Conservation (phyloP, 2,329 filamentous ascomycete genomes). For the Fusarium equiseti region DNA sequence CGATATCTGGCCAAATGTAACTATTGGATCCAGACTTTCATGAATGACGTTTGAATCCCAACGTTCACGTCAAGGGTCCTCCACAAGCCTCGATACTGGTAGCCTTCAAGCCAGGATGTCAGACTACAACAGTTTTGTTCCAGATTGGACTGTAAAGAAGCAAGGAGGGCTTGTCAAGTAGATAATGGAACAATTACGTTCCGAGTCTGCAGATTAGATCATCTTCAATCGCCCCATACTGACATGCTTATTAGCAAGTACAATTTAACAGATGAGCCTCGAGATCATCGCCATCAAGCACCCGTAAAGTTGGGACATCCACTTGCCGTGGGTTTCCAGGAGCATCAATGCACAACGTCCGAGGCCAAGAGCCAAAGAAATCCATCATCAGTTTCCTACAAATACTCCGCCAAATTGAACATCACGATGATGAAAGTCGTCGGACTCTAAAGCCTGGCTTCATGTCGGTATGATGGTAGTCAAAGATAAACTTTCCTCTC, state of each 20-base stretch:
- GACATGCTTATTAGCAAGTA: not conserved
- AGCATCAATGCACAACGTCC: conserved; percentile 10
- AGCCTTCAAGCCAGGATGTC: not conserved
- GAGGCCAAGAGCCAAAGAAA: not conserved
- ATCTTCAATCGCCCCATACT: no score
- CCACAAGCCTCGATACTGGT: conserved; percentile 1
- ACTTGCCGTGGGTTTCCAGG: conserved; percentile 10
- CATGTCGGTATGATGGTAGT: conserved; percentile 4
- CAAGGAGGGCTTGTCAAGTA: not conserved
- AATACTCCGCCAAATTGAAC: not conserved
- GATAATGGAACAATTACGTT: not conserved
- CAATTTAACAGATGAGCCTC: not conserved
- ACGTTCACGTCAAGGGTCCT: conserved; percentile 18
- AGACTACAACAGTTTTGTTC: not conserved
- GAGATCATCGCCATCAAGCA: not conserved
- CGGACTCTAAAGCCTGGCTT: conserved; percentile 1
- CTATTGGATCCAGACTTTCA: conserved; percentile 27
- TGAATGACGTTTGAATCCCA: conserved; percentile 24
- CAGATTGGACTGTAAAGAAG: not conserved
- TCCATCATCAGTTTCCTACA: not conserved
- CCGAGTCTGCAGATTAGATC: not conserved
- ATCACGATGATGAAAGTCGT: conserved; percentile 6
- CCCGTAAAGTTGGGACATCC: conserved; percentile 1
- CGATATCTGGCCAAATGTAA: conserved; percentile 9
- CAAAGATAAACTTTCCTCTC: conserved; percentile 25